Evolutionary conservation across 345 rosid species (phyloP).

Genomic region (Kandelia obovata): DNA sequence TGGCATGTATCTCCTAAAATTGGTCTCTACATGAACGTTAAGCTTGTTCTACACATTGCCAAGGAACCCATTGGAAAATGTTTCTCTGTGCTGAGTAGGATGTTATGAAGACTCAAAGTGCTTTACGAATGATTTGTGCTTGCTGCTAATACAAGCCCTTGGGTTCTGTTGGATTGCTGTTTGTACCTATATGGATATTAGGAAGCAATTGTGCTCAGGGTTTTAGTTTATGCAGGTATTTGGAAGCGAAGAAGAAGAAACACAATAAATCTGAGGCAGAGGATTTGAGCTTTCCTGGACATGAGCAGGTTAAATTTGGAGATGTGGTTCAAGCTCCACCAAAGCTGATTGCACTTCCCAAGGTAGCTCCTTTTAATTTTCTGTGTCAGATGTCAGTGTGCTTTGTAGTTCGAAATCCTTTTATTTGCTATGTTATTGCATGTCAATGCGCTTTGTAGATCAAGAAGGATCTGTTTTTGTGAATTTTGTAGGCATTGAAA

Average conservation of each 20-base stretch:
- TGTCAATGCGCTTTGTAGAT: too few relatives aligned
- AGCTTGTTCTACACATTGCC: neutral
- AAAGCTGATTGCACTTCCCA: conserved; percentile 55
- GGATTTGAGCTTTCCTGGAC: conserved; percentile 54
- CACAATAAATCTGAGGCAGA: conserved; percentile 49
- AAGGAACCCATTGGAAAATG: neutral
- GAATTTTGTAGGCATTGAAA: conserved; percentile 46
- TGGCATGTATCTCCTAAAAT: neutral
- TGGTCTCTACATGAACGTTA: neutral
- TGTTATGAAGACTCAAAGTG: neutral
- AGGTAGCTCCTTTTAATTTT: conserved; percentile 34
- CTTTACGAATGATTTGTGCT: too few relatives aligned
- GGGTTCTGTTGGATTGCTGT: too few relatives aligned
- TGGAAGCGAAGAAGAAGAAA: conserved; percentile 73
- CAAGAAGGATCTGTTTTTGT: too few relatives aligned
- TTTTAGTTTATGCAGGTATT: conserved; percentile 39
- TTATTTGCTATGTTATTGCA: too few relatives aligned
- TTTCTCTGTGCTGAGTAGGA: neutral
- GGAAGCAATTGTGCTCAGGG: too few relatives aligned
- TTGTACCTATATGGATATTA: too few relatives aligned
- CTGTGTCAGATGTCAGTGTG: neutral
- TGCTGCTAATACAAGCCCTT: too few relatives aligned
- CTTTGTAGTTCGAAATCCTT: too few relatives aligned
- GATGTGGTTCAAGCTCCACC: conserved; percentile 89
- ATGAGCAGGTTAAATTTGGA: conserved; percentile 69